These are phyloP conservation scores for Microthlaspi erraticum DNA, from an alignment of 345 rosid genomes.

Conservation along the genomic window DNA sequence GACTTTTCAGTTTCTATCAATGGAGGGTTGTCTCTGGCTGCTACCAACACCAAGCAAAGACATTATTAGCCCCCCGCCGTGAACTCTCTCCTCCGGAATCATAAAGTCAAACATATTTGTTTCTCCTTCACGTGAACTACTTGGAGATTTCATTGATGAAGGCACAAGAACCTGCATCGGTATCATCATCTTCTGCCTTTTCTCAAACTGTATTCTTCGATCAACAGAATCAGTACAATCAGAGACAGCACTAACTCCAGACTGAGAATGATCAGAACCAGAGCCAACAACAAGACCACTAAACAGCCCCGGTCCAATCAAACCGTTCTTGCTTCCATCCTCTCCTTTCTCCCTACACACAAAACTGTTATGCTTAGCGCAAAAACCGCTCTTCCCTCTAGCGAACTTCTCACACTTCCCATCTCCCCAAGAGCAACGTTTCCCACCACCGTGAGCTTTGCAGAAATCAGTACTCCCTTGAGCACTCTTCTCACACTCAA, in stretches of 20 bases:
- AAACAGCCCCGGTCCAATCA: slow-evolving; percentile 79
- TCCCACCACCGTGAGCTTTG: slow-evolving; percentile 98
- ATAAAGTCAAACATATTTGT: slow-evolving; percentile 48
- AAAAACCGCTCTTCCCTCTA: slow-evolving; percentile 87
- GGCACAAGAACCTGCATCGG: slow-evolving; percentile 93
- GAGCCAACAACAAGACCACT: slow-evolving; percentile 69
- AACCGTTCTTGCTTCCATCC: slow-evolving; percentile 56
- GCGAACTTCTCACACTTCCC: slow-evolving; percentile 88
- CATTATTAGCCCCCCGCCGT: slow-evolving; percentile 79
- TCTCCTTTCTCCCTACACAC: slow-evolving; percentile 50
- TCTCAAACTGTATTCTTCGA: slow-evolving; percentile 21
- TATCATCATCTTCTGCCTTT: slow-evolving; percentile 56
- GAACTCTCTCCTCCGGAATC: slow-evolving; percentile 94
- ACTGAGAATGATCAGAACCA: slow-evolving; percentile 56
- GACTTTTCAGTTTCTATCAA: slow-evolving; percentile 55
- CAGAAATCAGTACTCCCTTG: slow-evolving; percentile 94
- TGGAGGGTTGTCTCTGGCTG: slow-evolving; percentile 54
- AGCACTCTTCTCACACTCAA: slow-evolving; percentile 87
- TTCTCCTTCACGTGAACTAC: slow-evolving; percentile 33
- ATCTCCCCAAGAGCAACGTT: slow-evolving; percentile 79
- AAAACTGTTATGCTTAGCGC: slow-evolving; percentile 79
- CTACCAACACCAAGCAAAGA: slow-evolving; percentile 83
- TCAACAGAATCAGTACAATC: slow-evolving; percentile 62
- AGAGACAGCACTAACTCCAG: slow-evolving; percentile 58
- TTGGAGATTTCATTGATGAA: slow-evolving; percentile 69